Base-by-base conservation (phyloP, 2,329 filamentous ascomycete genomes). In the Karstenula rhodostoma region DNA sequence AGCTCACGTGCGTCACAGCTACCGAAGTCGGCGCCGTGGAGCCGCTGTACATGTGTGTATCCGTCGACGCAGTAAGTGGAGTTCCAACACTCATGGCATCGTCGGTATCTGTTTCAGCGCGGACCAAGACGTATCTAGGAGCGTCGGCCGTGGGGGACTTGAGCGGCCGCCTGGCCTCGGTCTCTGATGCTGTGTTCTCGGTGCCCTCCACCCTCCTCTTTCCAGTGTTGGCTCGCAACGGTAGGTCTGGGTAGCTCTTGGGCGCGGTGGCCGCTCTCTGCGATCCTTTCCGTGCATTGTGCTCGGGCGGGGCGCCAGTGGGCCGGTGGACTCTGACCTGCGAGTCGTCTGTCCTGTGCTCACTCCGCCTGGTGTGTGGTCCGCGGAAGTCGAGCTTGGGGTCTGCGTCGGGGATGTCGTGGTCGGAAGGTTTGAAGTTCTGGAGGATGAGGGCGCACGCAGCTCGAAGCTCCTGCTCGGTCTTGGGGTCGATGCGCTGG, bases 381-480 rank as follows among this genome's bases (percentile, higher is more conserved):
- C 63, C 70, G 27, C 71, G 64, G 64, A 77, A 77, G 60, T 77
- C 76, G 22, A 76, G 67, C 61, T 72, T 75, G 9, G 73, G 76
- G 59, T 80, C 73, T 1, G 71, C 70, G 59, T 77, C 71, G 29
- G 70, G 68, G 63, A 78, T 69, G 62, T 70, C 73, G 68, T 76
- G 71, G 56, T 77, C 77, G 43, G 76, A 78, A 8, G 76, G 75
- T 66, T 78, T 78, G 71, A 75, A 76, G 68, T 78, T 73, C 46
- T 76, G 69, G 56, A 83, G 70, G 56, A 84, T 77, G 55, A 77
- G 76, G 23, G 78, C 76, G 68, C 82, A 84, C 57, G 81, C 80
- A 47, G 73, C 66, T 60, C 81, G 80, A 53, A 84, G 71, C 61
- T 83, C 80, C 29, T 73, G 73, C 60, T 84, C 81, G 48, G 79